Evolutionary conservation across 2,329 filamentous ascomycete genomes (phyloP).

Genomic region (Monilinia polystroma): DNA sequence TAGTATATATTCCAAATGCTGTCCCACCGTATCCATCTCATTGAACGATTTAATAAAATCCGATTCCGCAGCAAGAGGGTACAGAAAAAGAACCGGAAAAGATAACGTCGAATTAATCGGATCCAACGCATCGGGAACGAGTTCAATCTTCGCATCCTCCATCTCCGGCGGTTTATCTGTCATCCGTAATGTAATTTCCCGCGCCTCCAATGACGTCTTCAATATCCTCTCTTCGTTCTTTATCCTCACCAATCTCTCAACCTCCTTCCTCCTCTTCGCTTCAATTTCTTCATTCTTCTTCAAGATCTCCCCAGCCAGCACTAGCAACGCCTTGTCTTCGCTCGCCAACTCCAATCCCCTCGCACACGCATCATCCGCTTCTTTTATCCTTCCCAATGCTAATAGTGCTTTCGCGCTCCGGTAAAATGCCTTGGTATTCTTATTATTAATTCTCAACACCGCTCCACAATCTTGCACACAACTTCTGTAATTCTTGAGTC

Average conservation of each 20-base stretch:
- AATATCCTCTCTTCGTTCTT: constrained; percentile 61
- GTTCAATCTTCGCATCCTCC: constrained; percentile 73
- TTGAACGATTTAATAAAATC: constrained; percentile 89
- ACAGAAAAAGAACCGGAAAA: constrained; percentile 81
- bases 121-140: constrained; percentile 72
- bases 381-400: constrained; percentile 71
- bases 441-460: constrained; percentile 73
- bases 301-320: constrained; percentile 62
- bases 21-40: constrained; percentile 71
- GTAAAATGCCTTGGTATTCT: constrained; percentile 88
- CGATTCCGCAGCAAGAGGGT: constrained; percentile 76
- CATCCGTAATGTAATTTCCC: constrained; percentile 66
- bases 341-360: constrained; percentile 72
- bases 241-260: constrained; percentile 53
- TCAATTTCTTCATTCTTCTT: constrained; percentile 56
- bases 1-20: constrained; percentile 83
- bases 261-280: constrained; percentile 55
- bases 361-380: constrained; percentile 77
- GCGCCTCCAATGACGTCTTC: constrained; percentile 61
- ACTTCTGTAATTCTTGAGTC: constrained; percentile 82
- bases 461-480: constrained; percentile 82
- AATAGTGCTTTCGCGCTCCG: constrained; percentile 77
- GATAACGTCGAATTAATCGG: constrained; percentile 63
- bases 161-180: constrained; percentile 78
- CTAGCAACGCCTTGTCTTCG: constrained; percentile 64